Percentiles rank a stretch among this genome's conserved stretches.
phyloP scores from a whole-genome alignment of 1,284 basidiomycete species.

The Takashimella koratensis region DNA sequence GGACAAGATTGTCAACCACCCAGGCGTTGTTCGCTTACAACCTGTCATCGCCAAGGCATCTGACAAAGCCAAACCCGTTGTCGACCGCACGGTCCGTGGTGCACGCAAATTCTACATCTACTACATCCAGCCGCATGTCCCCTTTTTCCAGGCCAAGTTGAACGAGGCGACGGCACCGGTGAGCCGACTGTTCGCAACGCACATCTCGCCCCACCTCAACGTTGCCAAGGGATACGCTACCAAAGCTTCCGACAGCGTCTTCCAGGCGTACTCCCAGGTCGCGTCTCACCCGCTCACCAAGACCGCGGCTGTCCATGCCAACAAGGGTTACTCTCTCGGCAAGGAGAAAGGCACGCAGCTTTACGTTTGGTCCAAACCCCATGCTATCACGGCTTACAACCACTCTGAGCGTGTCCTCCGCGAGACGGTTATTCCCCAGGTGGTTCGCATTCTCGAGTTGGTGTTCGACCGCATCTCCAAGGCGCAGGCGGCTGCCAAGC shows the following conservation, averaged over 20 bases:
- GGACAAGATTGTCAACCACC: slow-evolving; percentile 15
- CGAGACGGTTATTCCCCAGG: slow-evolving; percentile 19
- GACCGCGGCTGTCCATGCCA: slow-evolving; percentile 27
- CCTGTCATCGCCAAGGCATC: slow-evolving; percentile 15
- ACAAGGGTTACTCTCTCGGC: slow-evolving; percentile 19
- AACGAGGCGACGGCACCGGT: slow-evolving; percentile 33
- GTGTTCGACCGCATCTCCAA: slow-evolving; percentile 13
- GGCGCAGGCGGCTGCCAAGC: slow-evolving; percentile 18
- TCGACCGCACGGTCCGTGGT: slow-evolving; percentile 25
- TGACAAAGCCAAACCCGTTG: slow-evolving; percentile 29
- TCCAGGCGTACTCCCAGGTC: slow-evolving; percentile 22
- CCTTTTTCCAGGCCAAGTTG: slow-evolving; percentile 30
- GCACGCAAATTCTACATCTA: slow-evolving; percentile 34
- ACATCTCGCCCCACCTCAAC: slow-evolving; percentile 28
- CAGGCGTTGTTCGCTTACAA: not conserved
- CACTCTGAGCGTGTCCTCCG: slow-evolving; percentile 19
- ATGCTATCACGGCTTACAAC: slow-evolving; percentile 24
- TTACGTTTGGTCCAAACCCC: slow-evolving; percentile 31
- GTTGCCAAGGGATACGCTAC: slow-evolving; percentile 23
- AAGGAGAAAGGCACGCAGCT: slow-evolving; percentile 25
- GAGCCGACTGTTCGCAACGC: slow-evolving; percentile 20
- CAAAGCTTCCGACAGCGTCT: slow-evolving; percentile 11
- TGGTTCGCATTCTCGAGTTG: slow-evolving; percentile 17
- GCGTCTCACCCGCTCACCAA: slow-evolving; percentile 33
- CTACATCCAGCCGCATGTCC: slow-evolving; percentile 42